A percentile compares a stretch with the other conserved stretches of the same genome.
Evolutionary conservation across 2,329 filamentous ascomycete species (phyloP).

Genomic region (Microcyclospora pomicola): DNA sequence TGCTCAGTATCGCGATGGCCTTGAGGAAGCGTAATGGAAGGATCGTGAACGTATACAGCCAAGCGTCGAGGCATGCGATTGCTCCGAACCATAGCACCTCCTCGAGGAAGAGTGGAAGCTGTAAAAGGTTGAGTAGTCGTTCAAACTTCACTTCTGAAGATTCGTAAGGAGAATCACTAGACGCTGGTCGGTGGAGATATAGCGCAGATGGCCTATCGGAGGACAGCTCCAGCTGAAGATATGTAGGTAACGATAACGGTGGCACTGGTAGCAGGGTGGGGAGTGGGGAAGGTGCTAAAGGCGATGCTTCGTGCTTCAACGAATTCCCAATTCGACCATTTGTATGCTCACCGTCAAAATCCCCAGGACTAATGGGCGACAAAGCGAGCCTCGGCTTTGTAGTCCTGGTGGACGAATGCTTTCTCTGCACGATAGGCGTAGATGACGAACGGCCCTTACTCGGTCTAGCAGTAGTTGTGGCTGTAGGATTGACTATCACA

Average conservation of each 20-base stretch:
- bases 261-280: slow-evolving; percentile 44
- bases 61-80: slow-evolving; percentile 83
- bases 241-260: slow-evolving; percentile 49
- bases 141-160: slow-evolving; percentile 87
- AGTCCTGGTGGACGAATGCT: slow-evolving; percentile 19
- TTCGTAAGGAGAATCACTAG: slow-evolving; percentile 63
- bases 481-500: slow-evolving; percentile 17
- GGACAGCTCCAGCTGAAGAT: slow-evolving; percentile 51
- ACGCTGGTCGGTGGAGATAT: slow-evolving; percentile 46
- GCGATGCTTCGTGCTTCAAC: slow-evolving; percentile 18
- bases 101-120: slow-evolving; percentile 71
- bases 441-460: slow-evolving; percentile 22
- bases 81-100: slow-evolving; percentile 76
- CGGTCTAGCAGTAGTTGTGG: slow-evolving; percentile 15
- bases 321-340: slow-evolving; percentile 5
- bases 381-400: slow-evolving; percentile 10
- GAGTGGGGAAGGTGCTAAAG: slow-evolving; percentile 27
- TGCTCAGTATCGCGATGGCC: slow-evolving; percentile 59
- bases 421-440: slow-evolving; percentile 25
- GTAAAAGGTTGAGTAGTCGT: slow-evolving; percentile 73
- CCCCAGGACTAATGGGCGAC: slow-evolving; percentile 23
- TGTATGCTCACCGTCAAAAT: slow-evolving; percentile 13
- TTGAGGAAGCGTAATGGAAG: slow-evolving; percentile 77
- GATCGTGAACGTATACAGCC: slow-evolving; percentile 94
- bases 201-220: slow-evolving; percentile 46